These are phyloP conservation scores for Annulohypoxylon nitens DNA, from an alignment of 495 filamentous ascomycete genomes.

Conservation along the genomic window DNA sequence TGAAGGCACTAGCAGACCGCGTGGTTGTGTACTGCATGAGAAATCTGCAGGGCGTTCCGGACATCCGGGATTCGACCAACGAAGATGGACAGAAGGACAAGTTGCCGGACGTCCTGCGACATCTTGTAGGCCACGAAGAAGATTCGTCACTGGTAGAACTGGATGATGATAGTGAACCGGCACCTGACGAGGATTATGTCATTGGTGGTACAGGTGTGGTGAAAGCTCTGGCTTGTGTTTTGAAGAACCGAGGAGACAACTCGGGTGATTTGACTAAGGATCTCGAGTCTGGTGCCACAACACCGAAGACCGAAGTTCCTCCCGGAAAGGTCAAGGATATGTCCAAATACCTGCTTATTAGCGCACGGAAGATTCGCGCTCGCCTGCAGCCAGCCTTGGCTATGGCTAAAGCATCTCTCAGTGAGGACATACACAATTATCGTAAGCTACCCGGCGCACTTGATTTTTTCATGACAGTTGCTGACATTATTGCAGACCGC, in stretches of 20 bases:
- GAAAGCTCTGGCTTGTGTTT: conserved; percentile 89
- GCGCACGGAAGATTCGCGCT: conserved; percentile 86
- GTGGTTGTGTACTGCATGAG: conserved; percentile 92
- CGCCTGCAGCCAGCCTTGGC: conserved; percentile 87
- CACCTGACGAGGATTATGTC: conserved; percentile 93
- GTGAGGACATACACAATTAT: conserved; percentile 74
- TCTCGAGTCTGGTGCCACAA: conserved; percentile 51
- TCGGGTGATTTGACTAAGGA: conserved; percentile 60
- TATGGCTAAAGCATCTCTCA: conserved; percentile 69
- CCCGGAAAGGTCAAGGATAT: conserved; percentile 85
- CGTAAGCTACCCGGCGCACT: conserved; percentile 66
- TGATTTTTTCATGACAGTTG: conserved; percentile 6
- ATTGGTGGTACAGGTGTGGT: conserved; percentile 96
- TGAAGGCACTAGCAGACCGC: conserved; percentile 92
- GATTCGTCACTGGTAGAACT: conserved; percentile 62
- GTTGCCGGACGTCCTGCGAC: conserved; percentile 67
- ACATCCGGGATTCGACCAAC: conserved; percentile 46
- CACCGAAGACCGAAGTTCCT: conserved; percentile 39
- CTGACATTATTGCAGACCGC: conserved; percentile 67
- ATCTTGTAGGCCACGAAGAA: conserved; percentile 74
- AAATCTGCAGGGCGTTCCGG: conserved; percentile 80
- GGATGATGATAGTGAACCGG: conserved; percentile 76
- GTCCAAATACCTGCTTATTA: conserved; percentile 86
- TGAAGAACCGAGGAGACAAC: conserved; percentile 78
- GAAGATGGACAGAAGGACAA: conserved; percentile 54